A percentile compares a stretch with the other conserved stretches of the same genome.
These are phyloP conservation scores for Pholiota microspora DNA, from an alignment of 768 basidiomycete genomes.

Conservation along the genomic window DNA sequence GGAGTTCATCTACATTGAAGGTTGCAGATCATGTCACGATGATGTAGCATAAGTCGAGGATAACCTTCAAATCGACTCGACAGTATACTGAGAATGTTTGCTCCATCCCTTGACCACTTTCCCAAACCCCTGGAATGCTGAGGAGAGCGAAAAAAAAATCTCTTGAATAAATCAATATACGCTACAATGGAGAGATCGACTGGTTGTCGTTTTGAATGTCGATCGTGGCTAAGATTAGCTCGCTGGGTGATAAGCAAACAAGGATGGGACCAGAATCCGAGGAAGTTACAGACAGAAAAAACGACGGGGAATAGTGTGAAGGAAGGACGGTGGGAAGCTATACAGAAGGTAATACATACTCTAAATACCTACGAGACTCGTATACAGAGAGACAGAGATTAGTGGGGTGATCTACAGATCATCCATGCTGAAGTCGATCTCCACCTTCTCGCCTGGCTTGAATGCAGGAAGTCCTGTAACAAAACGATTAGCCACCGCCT, in stretches of 20 bases:
- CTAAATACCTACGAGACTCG: constrained; percentile 5
- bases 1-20: too few relatives aligned
- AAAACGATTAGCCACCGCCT: constrained; percentile 11
- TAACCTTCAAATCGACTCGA: too few relatives aligned
- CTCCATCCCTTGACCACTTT: too few relatives aligned
- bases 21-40: too few relatives aligned
- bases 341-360: constrained; percentile 15
- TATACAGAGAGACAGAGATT: background rate
- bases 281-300: background rate
- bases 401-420: constrained; percentile 55
- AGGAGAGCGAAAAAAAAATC: too few relatives aligned
- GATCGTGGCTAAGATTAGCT: background rate
- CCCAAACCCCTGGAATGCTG: too few relatives aligned
- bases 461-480: constrained; percentile 91
- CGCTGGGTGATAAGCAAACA: background rate
- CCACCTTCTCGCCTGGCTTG: constrained; percentile 97
- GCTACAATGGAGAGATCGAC: too few relatives aligned
- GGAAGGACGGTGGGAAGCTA: background rate
- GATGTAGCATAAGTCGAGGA: too few relatives aligned
- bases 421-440: constrained; percentile 86
- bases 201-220: background rate
- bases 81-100: too few relatives aligned
- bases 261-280: background rate
- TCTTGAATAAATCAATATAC: too few relatives aligned
- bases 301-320: background rate